These are phyloP conservation scores for Pyrus betulifolia DNA, from an alignment of 306 rosid genomes.

Conservation along the genomic window DNA sequence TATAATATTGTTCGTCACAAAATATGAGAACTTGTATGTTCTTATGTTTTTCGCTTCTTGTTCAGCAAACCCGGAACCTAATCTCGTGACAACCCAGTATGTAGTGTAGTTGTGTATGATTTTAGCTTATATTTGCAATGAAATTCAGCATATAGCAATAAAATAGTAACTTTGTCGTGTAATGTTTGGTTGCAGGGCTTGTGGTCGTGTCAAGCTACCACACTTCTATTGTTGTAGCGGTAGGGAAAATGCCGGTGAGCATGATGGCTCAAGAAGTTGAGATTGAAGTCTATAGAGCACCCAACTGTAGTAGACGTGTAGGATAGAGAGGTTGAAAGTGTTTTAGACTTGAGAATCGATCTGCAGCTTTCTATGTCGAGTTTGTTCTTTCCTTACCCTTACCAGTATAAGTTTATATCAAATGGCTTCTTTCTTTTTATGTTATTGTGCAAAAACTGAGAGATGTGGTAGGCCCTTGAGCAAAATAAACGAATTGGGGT, in stretches of 20 bases:
- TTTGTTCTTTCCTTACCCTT: not conserved
- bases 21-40: no score
- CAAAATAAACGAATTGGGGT: no score
- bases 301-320: not conserved
- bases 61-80: not conserved
- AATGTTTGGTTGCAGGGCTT: constrained; percentile 26
- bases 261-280: constrained; percentile 23
- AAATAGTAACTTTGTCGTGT: not conserved
- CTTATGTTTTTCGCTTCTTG: no score
- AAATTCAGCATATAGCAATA: not conserved
- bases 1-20: no score
- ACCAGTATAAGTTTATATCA: not conserved
- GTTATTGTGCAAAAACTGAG: not conserved
- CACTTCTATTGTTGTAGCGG: constrained; percentile 63
- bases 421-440: not conserved
- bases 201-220: constrained; percentile 52
- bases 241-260: constrained; percentile 24
- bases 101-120: not conserved
- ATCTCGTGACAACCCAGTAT: not conserved
- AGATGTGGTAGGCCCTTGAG: no score
- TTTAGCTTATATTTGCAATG: not conserved
- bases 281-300: not conserved
- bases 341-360: no score
- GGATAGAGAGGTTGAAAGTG: not conserved
- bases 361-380: not conserved